Evolutionary conservation across 441 rosid species (phyloP), one percentile per base, ranked within the genome.

Genomic region (Isatis lusitanica): DNA sequence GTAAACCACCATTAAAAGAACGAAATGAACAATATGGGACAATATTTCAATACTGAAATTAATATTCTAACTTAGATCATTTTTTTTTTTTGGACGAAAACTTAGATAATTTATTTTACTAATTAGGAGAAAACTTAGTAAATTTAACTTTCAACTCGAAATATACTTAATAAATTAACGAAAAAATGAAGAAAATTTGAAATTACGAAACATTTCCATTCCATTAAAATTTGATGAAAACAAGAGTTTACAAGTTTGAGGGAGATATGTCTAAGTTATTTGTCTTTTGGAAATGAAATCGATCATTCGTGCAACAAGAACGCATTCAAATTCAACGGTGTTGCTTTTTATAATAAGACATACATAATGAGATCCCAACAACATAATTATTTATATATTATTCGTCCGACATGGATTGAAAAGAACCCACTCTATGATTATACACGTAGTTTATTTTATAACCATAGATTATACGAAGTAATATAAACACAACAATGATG

Each of bases 341-440:
- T 74, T 39, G 72, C 44, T 59, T 74, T 50, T 48, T 66, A 47
- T 58, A 66, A 74, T 57, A 66, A 28, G 46, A 58, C 61, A 74
- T 66, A 66, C 47, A 66, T 59, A 48, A 74, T 66, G 73, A 30
- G 73, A 67, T 67, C 55, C 47, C 68, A 67, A 51, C 62, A 66
- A 59, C 44, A 59, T 48, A 60, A 59, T 67, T 60, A 74, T 36
- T 59, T 67, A 40, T 30, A 13, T 42, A 58, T 74, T 74, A 58
- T 74, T 74, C 13, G 39, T 40, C 73, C 73, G 68, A 74, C 73
- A 66, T 66, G 50, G 78, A 66, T 66, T 59, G 78, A 74, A 68
- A 73, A 57, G 60, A 63, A 66, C 66, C 66, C 71, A 73, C 77
- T 5, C 66, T 66, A 36, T 74, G 33, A 57, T 65, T 72, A 66